Conservation (phyloP, 2,329 filamentous ascomycete species). For the Fusarium albosuccineum region DNA sequence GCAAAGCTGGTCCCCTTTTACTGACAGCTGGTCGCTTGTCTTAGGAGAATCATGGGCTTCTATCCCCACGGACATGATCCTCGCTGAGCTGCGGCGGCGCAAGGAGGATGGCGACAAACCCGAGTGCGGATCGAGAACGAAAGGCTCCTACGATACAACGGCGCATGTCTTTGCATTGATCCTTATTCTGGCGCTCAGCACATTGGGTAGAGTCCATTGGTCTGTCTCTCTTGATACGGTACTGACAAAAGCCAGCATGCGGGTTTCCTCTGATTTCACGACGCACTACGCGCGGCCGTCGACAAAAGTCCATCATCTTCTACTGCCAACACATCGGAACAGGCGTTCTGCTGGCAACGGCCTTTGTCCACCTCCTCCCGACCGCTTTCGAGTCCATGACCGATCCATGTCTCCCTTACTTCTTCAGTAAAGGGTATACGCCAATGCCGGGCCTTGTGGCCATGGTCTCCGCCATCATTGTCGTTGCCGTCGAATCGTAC, state of each 20-base stretch:
- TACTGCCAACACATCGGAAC: conserved; percentile 82
- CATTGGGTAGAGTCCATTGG: conserved; percentile 59
- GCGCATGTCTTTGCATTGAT: conserved; percentile 77
- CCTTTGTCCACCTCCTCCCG: conserved; percentile 82
- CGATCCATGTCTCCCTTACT: conserved; percentile 78
- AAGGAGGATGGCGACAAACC: conserved; percentile 59
- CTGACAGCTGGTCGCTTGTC: conserved; percentile 29
- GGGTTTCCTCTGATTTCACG: conserved; percentile 75
- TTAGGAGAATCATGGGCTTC: conserved; percentile 58
- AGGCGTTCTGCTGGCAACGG: conserved; percentile 86
- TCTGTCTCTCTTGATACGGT: neutral
- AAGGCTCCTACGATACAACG: conserved; percentile 73
- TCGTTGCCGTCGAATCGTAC: conserved; percentile 90
- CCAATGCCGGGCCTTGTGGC: conserved; percentile 85
- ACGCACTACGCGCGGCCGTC: conserved; percentile 67
- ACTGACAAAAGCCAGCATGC: conserved; percentile 61
- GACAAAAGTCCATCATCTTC: conserved; percentile 72
- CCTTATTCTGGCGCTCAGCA: conserved; percentile 73
- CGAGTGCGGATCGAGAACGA: conserved; percentile 65
- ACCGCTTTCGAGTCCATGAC: conserved; percentile 76
- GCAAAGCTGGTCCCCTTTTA: conserved; percentile 28
- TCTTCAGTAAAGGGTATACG: conserved; percentile 84
- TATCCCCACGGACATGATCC: conserved; percentile 65
- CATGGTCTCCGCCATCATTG: conserved; percentile 84
- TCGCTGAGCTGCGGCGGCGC: conserved; percentile 65